These are phyloP conservation scores for Zygosaccharomyces sapae DNA, from an alignment of 1,139 yeast genomes.

Conservation along the genomic window DNA sequence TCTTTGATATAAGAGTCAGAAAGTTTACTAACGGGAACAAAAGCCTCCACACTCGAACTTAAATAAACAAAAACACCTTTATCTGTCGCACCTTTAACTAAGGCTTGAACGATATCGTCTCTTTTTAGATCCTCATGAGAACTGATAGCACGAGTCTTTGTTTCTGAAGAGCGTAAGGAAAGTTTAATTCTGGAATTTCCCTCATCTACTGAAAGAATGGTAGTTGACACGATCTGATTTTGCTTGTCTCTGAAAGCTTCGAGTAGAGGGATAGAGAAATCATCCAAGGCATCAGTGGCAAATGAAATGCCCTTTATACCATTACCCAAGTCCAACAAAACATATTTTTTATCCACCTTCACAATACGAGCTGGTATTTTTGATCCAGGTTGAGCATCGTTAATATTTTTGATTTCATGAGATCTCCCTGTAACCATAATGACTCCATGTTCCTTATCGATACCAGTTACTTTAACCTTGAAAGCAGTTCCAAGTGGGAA, in stretches of 20 bases:
- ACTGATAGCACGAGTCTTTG: conserved; percentile 52
- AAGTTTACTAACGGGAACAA: conserved; percentile 75
- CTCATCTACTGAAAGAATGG: conserved; percentile 54
- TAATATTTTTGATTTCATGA: conserved; percentile 40
- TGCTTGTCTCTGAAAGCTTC: conserved; percentile 44
- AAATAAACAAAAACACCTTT: conserved; percentile 77
- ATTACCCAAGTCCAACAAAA: conserved; percentile 64
- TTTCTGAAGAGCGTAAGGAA: conserved; percentile 51
- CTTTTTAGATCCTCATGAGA: conserved; percentile 54
- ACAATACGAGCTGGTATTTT: conserved; percentile 62
- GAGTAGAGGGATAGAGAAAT: conserved; percentile 54
- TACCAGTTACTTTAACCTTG: conserved; percentile 51
- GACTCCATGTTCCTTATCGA: conserved; percentile 52
- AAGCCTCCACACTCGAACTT: conserved; percentile 69
- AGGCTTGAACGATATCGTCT: conserved; percentile 76
- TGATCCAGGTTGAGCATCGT: conserved; percentile 56
- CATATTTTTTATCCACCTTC: conserved; percentile 57
- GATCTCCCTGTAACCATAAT: conserved; percentile 52
- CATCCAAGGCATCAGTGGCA: conserved; percentile 75
- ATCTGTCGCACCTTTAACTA: conserved; percentile 67
- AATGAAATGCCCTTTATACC: conserved; percentile 61
- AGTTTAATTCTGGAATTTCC: conserved; percentile 58
- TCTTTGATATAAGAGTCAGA: conserved; percentile 79
- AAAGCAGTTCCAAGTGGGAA: conserved; percentile 73
- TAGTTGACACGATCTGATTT: conserved; percentile 60